Base-by-base conservation (phyloP, 2,329 filamentous ascomycete species). In the Pyrenochaeta sp. region DNA sequence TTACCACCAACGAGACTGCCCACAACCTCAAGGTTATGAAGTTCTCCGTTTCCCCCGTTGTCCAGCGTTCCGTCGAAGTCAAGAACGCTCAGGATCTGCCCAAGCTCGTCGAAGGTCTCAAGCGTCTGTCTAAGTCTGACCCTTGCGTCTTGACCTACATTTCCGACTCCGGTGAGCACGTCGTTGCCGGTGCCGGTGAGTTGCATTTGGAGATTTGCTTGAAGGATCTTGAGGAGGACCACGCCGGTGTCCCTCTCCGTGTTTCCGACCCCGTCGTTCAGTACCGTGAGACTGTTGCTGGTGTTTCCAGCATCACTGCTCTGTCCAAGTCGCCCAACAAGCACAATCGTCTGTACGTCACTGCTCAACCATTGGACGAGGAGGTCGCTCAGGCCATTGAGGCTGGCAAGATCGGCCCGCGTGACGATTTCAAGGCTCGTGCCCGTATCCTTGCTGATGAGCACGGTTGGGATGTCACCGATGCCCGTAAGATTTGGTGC, bases 1-100 rank as follows among this genome's bases (percentile, higher is more conserved):
- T 99, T 69, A 96, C 92, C 79, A 97, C 93, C 75, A 87, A 84
- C 74, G 94, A 99, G 65, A 95, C 90, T 61, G 93, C 94, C 75
- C 94, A 99, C 88, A 99, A 99, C 88, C 82, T 99, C 72, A 97
- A 97, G 88, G 94, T 99, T 81, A 99, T 99, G 94, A 97, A 96
- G 85, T 99, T 99, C 89, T 99, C 94, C 73, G 94, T 99, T 76
- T 97, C 94, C 51, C 94, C 94, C 69, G 94, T 99, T 80, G 94
- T 99, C 63, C 93, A 89, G 81, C 93, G 93, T 67, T 96, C 94
- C 77, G 94, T 99, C 72, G 90, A 96, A 81, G 93, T 96, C 83
- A 97, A 97, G 90, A 99, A 99, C 81, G 94, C 94, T 72, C 91
- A 96, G 82, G 94, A 99, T 84, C 87, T 99, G 59, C 94, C 94